Evolutionary conservation across 495 filamentous ascomycete species (phyloP).

Genomic region (Aspergillus heteromorphus): DNA sequence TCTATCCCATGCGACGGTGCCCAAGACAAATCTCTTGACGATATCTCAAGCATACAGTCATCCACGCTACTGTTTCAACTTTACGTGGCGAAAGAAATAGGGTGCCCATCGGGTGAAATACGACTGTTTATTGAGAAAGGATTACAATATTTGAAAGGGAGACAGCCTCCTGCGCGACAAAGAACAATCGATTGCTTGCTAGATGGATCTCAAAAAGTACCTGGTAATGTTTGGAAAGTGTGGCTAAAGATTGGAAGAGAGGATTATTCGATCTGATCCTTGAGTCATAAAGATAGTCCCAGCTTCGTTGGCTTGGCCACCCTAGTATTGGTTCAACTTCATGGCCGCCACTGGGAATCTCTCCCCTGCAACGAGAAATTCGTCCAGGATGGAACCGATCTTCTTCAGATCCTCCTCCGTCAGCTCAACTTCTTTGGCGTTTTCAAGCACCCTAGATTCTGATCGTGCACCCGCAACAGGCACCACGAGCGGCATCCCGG

Average conservation of each 20-base stretch:
- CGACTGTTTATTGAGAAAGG: neutral
- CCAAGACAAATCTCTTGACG: neutral
- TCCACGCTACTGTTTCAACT: slow-evolving; percentile 3
- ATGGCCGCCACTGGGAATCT: neutral
- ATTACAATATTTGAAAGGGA: neutral
- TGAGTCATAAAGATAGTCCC: neutral
- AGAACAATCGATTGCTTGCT: neutral
- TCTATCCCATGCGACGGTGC: neutral
- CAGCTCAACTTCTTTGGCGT: slow-evolving; percentile 39
- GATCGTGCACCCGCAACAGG: slow-evolving; percentile 70
- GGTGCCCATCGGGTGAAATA: neutral
- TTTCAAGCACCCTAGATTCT: slow-evolving; percentile 42
- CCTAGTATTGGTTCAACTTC: slow-evolving; percentile 6
- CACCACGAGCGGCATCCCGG: slow-evolving; percentile 56
- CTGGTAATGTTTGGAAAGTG: neutral
- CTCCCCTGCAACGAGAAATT: neutral
- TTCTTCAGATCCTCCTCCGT: slow-evolving; percentile 42
- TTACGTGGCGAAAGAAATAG: neutral
- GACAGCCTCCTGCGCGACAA: neutral
- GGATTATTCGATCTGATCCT: neutral
- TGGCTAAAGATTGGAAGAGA: slow-evolving; percentile 3
- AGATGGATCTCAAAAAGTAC: neutral
- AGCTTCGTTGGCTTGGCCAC: neutral
- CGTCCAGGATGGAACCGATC: slow-evolving; percentile 34
- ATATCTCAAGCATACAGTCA: neutral